Evolutionary conservation across 306 rosid genomes (phyloP).

Genomic region (Prunus kanzakura): DNA sequence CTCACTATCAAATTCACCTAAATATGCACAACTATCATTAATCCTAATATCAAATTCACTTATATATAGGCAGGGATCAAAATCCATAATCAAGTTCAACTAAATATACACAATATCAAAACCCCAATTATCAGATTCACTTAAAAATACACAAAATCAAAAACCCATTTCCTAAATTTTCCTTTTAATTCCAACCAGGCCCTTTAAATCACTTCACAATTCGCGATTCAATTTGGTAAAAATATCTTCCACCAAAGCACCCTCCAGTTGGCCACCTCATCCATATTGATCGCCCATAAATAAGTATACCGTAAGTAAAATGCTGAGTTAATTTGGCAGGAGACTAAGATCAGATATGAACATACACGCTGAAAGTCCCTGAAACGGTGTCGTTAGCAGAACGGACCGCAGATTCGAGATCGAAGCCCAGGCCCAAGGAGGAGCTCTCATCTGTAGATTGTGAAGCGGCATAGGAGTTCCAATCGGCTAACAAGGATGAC

Average conservation of each 20-base stretch:
- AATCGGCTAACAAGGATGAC: conserved; percentile 67
- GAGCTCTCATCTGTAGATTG: conserved; percentile 51
- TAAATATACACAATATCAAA: background rate
- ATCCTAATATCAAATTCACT: background rate
- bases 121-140: background rate
- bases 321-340: background rate
- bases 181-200: too few relatives aligned
- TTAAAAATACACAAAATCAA: background rate
- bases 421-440: conserved; percentile 50
- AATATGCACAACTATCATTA: background rate
- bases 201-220: too few relatives aligned
- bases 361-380: conserved; percentile 87
- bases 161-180: background rate
- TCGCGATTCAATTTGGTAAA: too few relatives aligned
- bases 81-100: background rate
- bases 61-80: background rate
- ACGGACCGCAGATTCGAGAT: conserved; percentile 89
- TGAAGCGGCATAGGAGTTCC: conserved; percentile 80
- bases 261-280: too few relatives aligned
- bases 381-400: conserved; percentile 85
- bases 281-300: background rate
- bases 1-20: background rate
- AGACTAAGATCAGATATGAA: background rate
- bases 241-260: too few relatives aligned
- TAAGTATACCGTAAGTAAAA: background rate